Percentiles rank a stretch among this genome's conserved stretches.
phyloP scores from a whole-genome alignment of 2,329 filamentous ascomycete genomes.

The Nemania sp. region DNA sequence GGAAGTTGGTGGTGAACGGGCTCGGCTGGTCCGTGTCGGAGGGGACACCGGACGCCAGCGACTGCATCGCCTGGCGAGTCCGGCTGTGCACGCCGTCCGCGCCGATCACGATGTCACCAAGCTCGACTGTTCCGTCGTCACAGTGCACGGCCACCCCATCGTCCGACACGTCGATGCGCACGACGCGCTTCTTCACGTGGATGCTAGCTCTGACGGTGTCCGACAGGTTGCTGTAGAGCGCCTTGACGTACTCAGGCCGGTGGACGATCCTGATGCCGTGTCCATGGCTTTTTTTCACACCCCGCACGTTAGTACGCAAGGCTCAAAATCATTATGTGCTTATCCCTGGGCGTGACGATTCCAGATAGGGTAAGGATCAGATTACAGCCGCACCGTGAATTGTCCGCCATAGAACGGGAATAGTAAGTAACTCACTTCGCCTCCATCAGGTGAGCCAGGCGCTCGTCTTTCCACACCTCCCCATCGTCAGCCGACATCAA shows the following conservation, averaged over 20 bases:
- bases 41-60: conserved; percentile 35
- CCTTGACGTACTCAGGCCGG: conserved; percentile 43
- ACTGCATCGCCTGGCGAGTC: conserved; percentile 51
- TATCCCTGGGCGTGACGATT: no score
- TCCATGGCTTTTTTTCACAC: conserved; percentile 44
- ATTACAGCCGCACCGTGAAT: not conserved
- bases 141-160: conserved; percentile 50
- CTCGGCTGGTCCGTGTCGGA: conserved; percentile 29
- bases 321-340: not conserved
- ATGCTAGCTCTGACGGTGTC: conserved; percentile 39
- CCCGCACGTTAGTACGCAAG: not conserved
- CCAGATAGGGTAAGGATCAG: no score
- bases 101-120: conserved; percentile 56
- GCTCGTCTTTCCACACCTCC: conserved; percentile 19
- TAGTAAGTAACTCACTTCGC: conserved; percentile 41
- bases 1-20: conserved; percentile 45
- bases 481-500: conserved; percentile 39
- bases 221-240: conserved; percentile 41
- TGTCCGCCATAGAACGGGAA: not conserved
- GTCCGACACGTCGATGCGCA: conserved; percentile 44
- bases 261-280: conserved; percentile 40
- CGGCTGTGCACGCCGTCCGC: conserved; percentile 58
- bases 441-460: conserved; percentile 12
- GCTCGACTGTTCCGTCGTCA: conserved; percentile 51
- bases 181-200: conserved; percentile 42